A percentile compares a stretch with the other conserved stretches of the same genome.
phyloP scores from a whole-genome alignment of 2,329 filamentous ascomycete species.

The Penicillium occitanis region DNA sequence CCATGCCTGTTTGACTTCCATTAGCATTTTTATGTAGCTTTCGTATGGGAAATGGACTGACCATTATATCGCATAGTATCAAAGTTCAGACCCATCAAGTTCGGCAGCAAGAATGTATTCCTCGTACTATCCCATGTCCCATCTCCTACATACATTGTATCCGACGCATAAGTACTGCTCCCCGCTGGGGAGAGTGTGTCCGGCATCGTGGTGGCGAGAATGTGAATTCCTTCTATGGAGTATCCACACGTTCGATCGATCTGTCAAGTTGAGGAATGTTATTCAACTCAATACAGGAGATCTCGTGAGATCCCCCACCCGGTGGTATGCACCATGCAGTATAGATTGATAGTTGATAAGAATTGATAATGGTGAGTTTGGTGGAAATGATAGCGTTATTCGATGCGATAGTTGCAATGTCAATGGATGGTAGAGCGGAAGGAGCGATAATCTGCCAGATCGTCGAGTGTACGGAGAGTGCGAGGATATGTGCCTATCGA shows the following conservation, averaged over 20 bases:
- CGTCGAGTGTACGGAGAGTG: neutral
- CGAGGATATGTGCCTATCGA: neutral
- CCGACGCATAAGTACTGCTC: constrained; percentile 61
- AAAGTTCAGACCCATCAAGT: constrained; percentile 64
- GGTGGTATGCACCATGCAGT: constrained; percentile 45
- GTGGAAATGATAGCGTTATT: neutral
- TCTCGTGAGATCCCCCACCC: constrained; percentile 46
- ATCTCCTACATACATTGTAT: constrained; percentile 64
- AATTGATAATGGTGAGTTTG: neutral
- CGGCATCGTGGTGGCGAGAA: constrained; percentile 29
- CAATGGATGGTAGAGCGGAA: neutral
- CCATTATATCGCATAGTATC: constrained; percentile 68
- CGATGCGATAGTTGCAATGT: neutral
- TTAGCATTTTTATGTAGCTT: neutral
- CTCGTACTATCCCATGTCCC: constrained; percentile 64
- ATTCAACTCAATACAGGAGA: constrained; percentile 41
- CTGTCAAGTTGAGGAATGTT: constrained; percentile 39
- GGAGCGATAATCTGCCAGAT: neutral
- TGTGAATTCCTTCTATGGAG: constrained; percentile 12
- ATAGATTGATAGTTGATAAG: neutral
- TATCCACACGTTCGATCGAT: constrained; percentile 23
- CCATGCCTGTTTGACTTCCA: constrained; percentile 55
- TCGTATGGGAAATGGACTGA: constrained; percentile 33
- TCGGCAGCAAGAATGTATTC: constrained; percentile 64
- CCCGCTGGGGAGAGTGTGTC: constrained; percentile 56